These are phyloP conservation scores for Pilobolus umbonatus DNA, from an alignment of 192 early-diverging fungal genomes.

Conservation along the genomic window DNA sequence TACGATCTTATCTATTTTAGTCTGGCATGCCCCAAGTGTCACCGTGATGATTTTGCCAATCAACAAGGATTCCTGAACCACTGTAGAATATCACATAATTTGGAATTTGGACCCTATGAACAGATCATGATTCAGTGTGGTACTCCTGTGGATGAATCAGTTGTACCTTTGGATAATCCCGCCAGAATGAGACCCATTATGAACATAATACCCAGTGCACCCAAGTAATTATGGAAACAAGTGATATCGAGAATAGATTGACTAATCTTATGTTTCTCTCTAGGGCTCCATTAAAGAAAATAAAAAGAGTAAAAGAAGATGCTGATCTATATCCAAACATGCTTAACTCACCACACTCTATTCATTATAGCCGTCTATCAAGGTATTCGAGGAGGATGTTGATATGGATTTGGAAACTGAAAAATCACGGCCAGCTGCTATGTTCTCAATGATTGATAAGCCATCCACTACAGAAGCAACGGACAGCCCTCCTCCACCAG, in stretches of 20 bases:
- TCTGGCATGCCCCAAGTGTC: slow-evolving; percentile 74
- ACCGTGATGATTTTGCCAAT: slow-evolving; percentile 70
- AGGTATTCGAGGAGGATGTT: slow-evolving; percentile 67
- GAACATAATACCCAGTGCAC: slow-evolving; percentile 7
- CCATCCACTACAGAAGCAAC: slow-evolving; percentile 1
- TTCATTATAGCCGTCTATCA: slow-evolving; percentile 56
- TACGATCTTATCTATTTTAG: slow-evolving; percentile 27
- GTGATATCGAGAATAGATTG: background rate
- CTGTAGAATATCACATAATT: slow-evolving; percentile 64
- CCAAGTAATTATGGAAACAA: slow-evolving; percentile 3
- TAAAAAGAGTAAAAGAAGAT: slow-evolving; percentile 6
- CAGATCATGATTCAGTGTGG: slow-evolving; percentile 75
- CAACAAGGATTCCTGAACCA: slow-evolving; percentile 88
- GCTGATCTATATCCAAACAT: background rate
- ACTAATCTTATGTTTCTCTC: background rate
- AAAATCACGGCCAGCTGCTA: too few relatives aligned
- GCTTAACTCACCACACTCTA: too few relatives aligned
- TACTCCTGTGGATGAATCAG: slow-evolving; percentile 53
- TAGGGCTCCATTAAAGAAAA: slow-evolving; percentile 10
- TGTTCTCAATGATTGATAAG: too few relatives aligned
- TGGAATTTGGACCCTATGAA: slow-evolving; percentile 71
- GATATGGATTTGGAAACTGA: slow-evolving; percentile 55
- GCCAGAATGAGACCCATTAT: slow-evolving; percentile 38
- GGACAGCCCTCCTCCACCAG: background rate
- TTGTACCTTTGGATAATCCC: slow-evolving; percentile 50